phyloP scores from a whole-genome alignment of 805 yeast genomes.

The Hanseniaspora jakobsenii region DNA sequence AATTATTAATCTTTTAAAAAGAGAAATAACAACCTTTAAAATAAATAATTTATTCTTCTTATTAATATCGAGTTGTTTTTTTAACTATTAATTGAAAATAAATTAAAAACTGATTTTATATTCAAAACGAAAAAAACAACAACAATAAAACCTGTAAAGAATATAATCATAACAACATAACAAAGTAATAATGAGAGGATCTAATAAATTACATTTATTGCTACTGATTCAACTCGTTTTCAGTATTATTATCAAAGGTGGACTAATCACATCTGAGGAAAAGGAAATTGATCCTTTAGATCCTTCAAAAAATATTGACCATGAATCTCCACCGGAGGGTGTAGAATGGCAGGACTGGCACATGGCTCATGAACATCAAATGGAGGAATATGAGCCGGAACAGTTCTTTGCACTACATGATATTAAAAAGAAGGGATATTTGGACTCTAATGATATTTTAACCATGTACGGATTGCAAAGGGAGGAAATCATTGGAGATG shows the following conservation, averaged over 20 bases:
- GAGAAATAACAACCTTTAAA: no score
- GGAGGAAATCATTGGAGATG: constrained; percentile 67
- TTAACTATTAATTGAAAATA: no score
- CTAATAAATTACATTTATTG: background rate
- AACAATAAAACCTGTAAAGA: no score
- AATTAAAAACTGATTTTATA: no score
- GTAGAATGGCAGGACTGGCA: constrained; percentile 76
- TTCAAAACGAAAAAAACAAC: no score
- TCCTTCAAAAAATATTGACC: constrained; percentile 24
- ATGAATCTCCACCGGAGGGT: constrained; percentile 39
- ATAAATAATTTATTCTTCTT: no score
- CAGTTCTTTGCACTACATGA: constrained; percentile 78
- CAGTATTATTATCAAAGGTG: no score
- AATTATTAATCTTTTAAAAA: no score
- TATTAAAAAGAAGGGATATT: constrained; percentile 42
- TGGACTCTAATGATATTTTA: constrained; percentile 53
- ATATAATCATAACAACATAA: no score
- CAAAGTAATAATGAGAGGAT: background rate
- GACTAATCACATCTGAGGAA: constrained; percentile 6
- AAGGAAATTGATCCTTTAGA: constrained; percentile 15
- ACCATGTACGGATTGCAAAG: constrained; percentile 70
- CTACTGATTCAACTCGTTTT: background rate
- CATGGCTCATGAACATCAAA: constrained; percentile 77
- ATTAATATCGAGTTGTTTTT: no score
- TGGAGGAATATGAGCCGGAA: constrained; percentile 60